Base-by-base conservation (phyloP, 805 yeast species). In the Kazachstania africana region DNA sequence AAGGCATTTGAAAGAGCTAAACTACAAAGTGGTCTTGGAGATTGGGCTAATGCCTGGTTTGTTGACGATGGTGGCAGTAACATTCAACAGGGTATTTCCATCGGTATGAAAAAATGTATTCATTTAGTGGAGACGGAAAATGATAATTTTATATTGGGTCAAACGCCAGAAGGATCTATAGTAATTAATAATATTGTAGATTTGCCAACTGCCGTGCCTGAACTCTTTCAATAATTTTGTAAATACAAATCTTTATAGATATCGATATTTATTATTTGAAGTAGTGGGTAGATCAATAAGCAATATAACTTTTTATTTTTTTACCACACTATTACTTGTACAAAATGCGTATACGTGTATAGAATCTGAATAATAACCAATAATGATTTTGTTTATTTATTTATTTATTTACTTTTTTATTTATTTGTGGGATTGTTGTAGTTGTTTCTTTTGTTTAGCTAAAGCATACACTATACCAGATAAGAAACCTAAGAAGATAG, bases 391-490 rank as follows among this genome's bases (percentile, higher is more conserved):
- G 10, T 19, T 19, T 19, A 19, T 19, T n/a, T n/a, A 19, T n/a
- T 2, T 12, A 5, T 23, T 17, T 36, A 36, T 21, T 36, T 36
- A 20, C 27, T 34, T n/a, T n/a, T n/a, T n/a, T n/a, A n/a, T n/a
- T n/a, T n/a, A n/a, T n/a, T n/a, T n/a, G n/a, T n/a, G n/a, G n/a
- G n/a, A n/a, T 16, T 20, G 39, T 25, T 45, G 45, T 35, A 50
- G 54, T 35, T 47, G 71, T 65, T 87, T 94, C 68, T 78, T 79
- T 66, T 87, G 84, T 67, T 87, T 91, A 42, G 97, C 95, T 43
- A 82, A 80, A 38, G 96, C 88, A 60, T 91, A 91, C 33, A 87
- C 95, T 45, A 91, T 65, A 59, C 99, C 99, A 40, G 98, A 94
- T 42, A 76, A 65, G 65, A 91, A 91, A 36, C 99, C 99, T 44